phyloP scores from a whole-genome alignment of 2,329 filamentous ascomycete species.

The Eurotiales sp. region DNA sequence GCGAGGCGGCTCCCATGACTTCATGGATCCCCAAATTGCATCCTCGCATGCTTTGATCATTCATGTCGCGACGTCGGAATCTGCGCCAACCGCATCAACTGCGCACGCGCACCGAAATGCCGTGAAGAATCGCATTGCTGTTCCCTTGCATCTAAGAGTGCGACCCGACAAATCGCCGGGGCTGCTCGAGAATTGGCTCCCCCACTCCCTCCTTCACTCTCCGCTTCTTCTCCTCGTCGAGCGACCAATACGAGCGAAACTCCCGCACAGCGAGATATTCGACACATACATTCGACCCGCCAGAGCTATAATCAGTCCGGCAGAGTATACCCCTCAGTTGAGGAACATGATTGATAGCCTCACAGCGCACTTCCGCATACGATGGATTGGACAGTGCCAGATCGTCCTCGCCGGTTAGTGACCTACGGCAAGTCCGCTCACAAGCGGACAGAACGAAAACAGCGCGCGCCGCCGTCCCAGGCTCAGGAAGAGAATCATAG shows the following conservation, averaged over 20 bases:
- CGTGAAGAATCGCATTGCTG: neutral
- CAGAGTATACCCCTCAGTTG: neutral
- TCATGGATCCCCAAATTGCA: neutral
- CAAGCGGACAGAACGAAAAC: neutral
- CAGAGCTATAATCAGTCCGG: neutral
- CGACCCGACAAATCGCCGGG: too few species aligned
- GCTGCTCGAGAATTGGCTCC: neutral
- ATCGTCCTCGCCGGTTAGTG: conserved; percentile 28
- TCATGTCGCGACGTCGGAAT: neutral
- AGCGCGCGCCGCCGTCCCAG: neutral
- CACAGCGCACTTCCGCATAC: neutral
- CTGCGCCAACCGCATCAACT: neutral
- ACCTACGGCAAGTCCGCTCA: conserved; percentile 35
- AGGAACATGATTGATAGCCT: neutral
- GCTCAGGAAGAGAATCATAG: neutral
- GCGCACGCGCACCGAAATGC: neutral
- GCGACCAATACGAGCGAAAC: neutral
- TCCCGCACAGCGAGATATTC: neutral
- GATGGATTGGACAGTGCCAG: conserved; percentile 16
- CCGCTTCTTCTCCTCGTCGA: neutral
- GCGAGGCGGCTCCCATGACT: conserved; percentile 1
- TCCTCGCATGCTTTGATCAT: conserved; percentile 1
- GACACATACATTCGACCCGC: neutral
- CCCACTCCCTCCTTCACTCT: neutral
- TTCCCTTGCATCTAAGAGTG: neutral